Evolutionary conservation across 306 rosid species (phyloP), one percentile per base, ranked within the genome.

Genomic region (Pyrus betulifolia): DNA sequence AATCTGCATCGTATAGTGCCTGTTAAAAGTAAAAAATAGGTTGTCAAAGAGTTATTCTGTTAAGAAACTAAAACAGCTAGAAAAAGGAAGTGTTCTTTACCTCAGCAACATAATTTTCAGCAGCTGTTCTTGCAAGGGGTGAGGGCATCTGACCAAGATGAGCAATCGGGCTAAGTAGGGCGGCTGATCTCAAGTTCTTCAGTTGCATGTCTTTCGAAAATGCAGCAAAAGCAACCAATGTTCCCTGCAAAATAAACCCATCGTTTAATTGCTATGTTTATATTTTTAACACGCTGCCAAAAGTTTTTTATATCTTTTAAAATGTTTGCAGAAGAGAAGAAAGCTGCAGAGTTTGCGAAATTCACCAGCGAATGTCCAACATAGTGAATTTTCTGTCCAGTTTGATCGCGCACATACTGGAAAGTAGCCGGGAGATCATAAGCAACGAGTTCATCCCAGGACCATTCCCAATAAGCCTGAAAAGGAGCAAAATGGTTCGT

Each of bases 381-480:
- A 82, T 92, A 95, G 78, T 92, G 93, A 61, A 89, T 65, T 66
- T 84, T 95, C 81, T 95, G 92, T 69, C 93, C 86, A 46, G 98
- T 79, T 84, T 85, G 88, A 86, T 85, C 75, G 76, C 80, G 86
- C 74, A 95, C 97, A 83, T 95, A 87, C 75, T 85, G 81, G 76
- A 92, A 71, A 58, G 93, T 90, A 27, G 96, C 92, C 22, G 98
- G 95, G 72, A 95, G 89, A 84, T 95, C 98, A 82, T 87, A 85
- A 61, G 97, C 89, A 11, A 90, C 97, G 57, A 95, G 80, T 85
- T 92, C 97, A 92, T 95, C 97, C 99, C 99, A 95, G 70, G 99
- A 88, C 99, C 97, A 95, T 68, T 95, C 71, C 99, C 97, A 95
- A 54, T 88, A 95, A 74, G 77, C 84, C 98, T 93, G 83, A 11